Base-by-base conservation (phyloP, 192 early-diverging fungal genomes). In the Podila epicladia region DNA sequence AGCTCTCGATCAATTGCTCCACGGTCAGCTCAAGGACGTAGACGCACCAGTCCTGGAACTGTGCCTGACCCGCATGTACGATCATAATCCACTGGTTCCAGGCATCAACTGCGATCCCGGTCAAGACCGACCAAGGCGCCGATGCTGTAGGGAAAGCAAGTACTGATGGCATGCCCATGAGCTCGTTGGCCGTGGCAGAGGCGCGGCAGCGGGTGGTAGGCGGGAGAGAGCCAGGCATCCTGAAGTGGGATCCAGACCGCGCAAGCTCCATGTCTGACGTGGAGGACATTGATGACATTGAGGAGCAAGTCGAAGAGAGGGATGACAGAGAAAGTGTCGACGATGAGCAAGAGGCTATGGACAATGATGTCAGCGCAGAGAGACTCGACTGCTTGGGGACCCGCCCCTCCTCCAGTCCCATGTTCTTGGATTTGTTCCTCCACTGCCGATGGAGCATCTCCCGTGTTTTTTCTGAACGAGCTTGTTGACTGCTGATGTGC, bases 1-100 rank as follows among this genome's bases (percentile, higher is more conserved):
- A 59, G 48, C 75, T 59, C 41, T 79, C 75, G 24, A 79, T 72
- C 57, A 72, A 1, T 41, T 64, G 69, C 28, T 79, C 75, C 51
- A 79, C 66, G 29, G 70, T 72, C 65, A 33, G 17, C 50, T 71
- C 75, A 5, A 80, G 58, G 19, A 80, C 17, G 41, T 80, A 80
- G 28, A 72, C 67, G 57, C 77, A 73, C 77, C 77, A 80, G 37
- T 68, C 77, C 48, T 62, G 65, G 62, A 80, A 80, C 48, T 80
- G 77, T 6, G 71, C 67, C 22, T 73, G 77, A 0, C 77, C 77
- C 0, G 71, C 77, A 61, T 73, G 71, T 17, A 80, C 77, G 1
- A 62, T 59, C 26, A 60, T 66, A 55, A 73, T 80, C 77, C 77
- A 80, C 28, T 80, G 62, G 20, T 60, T 72, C 77, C 77, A 80